phyloP scores from a whole-genome alignment of 129 eudicot species.

The Arctium minus region DNA sequence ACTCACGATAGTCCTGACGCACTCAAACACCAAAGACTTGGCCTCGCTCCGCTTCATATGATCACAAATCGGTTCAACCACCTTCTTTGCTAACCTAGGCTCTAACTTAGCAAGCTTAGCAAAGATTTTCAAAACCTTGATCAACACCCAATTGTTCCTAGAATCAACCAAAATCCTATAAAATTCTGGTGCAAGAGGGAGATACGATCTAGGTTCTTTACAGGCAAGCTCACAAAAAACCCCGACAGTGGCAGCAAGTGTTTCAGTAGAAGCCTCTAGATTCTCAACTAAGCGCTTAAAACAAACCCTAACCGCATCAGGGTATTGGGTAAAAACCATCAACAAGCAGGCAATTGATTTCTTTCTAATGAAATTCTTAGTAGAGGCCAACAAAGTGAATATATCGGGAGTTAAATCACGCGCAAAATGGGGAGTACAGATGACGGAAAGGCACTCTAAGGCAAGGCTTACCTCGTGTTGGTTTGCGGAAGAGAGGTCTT shows the following conservation, averaged over 20 bases:
- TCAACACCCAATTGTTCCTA: slow-evolving; percentile 84
- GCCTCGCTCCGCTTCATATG: slow-evolving; percentile 68
- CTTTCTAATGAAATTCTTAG: slow-evolving; percentile 52
- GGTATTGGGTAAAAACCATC: slow-evolving; percentile 55
- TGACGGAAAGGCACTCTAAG: slow-evolving; percentile 44
- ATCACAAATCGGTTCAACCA: slow-evolving; percentile 87
- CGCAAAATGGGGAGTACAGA: slow-evolving; percentile 60
- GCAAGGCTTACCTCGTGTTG: slow-evolving; percentile 70
- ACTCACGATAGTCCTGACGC: slow-evolving; percentile 66
- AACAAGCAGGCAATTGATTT: slow-evolving; percentile 60
- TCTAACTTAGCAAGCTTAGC: slow-evolving; percentile 66
- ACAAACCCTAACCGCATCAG: slow-evolving; percentile 91
- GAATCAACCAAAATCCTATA: slow-evolving; percentile 76
- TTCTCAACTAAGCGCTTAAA: slow-evolving; percentile 82
- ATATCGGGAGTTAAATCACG: slow-evolving; percentile 65
- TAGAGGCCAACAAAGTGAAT: slow-evolving; percentile 38
- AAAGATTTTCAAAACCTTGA: slow-evolving; percentile 84
- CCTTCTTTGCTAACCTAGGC: slow-evolving; percentile 73
- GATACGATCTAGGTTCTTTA: slow-evolving; percentile 58
- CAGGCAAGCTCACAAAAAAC: slow-evolving; percentile 80
- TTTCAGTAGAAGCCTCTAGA: slow-evolving; percentile 43
- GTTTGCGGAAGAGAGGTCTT: slow-evolving; percentile 58
- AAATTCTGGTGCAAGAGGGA: slow-evolving; percentile 92
- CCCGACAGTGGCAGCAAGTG: slow-evolving; percentile 61
- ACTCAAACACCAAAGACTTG: slow-evolving; percentile 86